Evolutionary conservation across 129 eudicot species (phyloP).

Genomic region (Gnaphalium uliginosum): DNA sequence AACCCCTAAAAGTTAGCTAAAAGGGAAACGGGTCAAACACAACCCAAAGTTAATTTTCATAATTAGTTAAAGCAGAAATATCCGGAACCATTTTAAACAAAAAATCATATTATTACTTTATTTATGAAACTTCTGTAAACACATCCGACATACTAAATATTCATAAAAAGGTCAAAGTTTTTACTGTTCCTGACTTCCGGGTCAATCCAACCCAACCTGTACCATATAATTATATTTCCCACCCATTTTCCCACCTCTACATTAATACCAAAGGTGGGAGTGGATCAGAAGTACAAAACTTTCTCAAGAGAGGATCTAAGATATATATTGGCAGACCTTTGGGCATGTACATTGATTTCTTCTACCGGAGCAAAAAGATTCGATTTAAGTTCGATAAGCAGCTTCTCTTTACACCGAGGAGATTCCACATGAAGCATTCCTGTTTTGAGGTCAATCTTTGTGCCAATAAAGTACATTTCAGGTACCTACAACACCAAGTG

Average conservation of each 20-base stretch:
- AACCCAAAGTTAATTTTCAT: neutral
- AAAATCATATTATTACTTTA: no score
- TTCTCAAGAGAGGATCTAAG: neutral
- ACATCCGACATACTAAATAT: neutral
- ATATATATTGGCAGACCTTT: constrained; percentile 47
- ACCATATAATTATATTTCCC: neutral
- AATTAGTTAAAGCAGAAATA: no score
- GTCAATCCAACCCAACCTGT: neutral
- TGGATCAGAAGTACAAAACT: neutral
- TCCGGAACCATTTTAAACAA: no score
- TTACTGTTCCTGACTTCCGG: neutral
- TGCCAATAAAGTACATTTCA: constrained; percentile 67
- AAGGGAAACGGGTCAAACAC: neutral
- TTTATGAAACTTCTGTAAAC: no score
- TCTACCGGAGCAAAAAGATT: constrained; percentile 41
- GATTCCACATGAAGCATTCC: constrained; percentile 70
- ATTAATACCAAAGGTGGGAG: constrained; percentile 4
- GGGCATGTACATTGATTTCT: constrained; percentile 62
- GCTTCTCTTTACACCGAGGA: constrained; percentile 70
- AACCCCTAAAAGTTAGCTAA: neutral
- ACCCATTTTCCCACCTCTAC: neutral
- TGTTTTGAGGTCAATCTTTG: constrained; percentile 70
- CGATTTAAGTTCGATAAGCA: constrained; percentile 54
- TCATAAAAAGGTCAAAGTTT: neutral
- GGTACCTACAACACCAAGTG: constrained; percentile 60